phyloP scores from a whole-genome alignment of 2,329 filamentous ascomycete genomes.

The Parafenestella ontariensis region DNA sequence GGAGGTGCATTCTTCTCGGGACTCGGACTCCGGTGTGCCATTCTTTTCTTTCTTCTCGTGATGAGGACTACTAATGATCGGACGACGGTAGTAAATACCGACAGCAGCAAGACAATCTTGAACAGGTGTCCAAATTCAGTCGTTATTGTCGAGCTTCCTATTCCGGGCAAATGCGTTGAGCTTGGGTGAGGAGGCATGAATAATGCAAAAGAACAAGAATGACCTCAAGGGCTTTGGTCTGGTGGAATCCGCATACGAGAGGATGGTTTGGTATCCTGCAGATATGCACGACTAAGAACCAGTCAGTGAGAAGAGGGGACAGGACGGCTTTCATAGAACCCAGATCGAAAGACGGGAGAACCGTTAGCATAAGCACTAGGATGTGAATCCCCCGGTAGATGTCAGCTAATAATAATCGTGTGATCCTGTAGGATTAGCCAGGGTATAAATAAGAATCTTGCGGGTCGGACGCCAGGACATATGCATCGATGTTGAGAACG shows the following conservation, averaged over 20 bases:
- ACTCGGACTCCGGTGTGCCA: background rate
- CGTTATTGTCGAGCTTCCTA: constrained; percentile 13
- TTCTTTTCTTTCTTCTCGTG: constrained; percentile 27
- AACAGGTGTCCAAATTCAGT: constrained; percentile 10
- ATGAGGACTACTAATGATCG: constrained; percentile 18
- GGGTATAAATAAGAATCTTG: constrained; percentile 39
- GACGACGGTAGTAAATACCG: constrained; percentile 24
- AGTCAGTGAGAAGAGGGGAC: constrained; percentile 37
- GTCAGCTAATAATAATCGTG: constrained; percentile 35
- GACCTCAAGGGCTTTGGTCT: constrained; percentile 20
- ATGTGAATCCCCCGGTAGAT: constrained; percentile 29
- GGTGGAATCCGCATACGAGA: constrained; percentile 34
- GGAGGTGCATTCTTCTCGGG: constrained; percentile 7
- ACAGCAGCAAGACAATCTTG: constrained; percentile 26
- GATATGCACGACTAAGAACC: constrained; percentile 34
- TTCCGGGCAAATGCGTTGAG: constrained; percentile 21
- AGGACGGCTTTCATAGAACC: constrained; percentile 43
- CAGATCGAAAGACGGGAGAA: constrained; percentile 39
- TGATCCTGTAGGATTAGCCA: constrained; percentile 38
- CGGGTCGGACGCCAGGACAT: constrained; percentile 28
- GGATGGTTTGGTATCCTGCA: constrained; percentile 36
- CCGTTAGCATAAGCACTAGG: constrained; percentile 48
- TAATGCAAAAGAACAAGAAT: constrained; percentile 19
- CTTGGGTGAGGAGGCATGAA: constrained; percentile 41
- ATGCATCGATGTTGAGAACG: constrained; percentile 26